Conservation (phyloP, 2,329 filamentous ascomycete genomes). For the Colletotrichum sp. region DNA sequence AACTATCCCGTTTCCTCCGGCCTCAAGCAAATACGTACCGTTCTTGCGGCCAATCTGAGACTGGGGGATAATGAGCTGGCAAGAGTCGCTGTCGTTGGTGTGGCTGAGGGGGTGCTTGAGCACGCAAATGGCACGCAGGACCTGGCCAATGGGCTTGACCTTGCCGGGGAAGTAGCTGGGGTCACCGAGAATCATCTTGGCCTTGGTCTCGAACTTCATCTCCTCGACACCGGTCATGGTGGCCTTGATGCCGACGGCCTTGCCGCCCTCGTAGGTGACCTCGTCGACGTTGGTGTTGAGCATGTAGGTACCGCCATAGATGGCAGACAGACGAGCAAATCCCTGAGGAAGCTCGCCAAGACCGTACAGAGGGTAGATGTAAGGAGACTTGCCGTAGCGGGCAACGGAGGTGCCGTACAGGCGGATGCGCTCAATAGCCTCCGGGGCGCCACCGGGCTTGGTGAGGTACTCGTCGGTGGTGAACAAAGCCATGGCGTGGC, state of each 20-base stretch:
- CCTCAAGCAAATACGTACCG: conserved; percentile 58
- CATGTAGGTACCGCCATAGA: conserved; percentile 99
- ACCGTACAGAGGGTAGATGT: conserved; percentile 99
- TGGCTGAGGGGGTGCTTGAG: conserved; percentile 92
- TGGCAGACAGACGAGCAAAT: conserved; percentile 95
- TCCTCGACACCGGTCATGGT: conserved; percentile 92
- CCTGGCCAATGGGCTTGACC: conserved; percentile 84
- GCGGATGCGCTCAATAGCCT: conserved; percentile 89
- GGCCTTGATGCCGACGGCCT: conserved; percentile 95
- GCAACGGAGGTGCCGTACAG: conserved; percentile 98
- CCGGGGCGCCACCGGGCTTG: conserved; percentile 74
- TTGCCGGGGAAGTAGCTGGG: conserved; percentile 96
- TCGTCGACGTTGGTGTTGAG: conserved; percentile 95
- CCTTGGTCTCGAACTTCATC: conserved; percentile 96
- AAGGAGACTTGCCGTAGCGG: conserved; percentile 96
- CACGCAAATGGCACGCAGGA: conserved; percentile 97
- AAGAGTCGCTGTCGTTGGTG: conserved; percentile 87
- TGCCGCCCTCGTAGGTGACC: conserved; percentile 81
- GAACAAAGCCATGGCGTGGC: conserved; percentile 98
- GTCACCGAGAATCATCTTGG: conserved; percentile 94
- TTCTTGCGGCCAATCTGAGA: conserved; percentile 97
- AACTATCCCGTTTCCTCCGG: not conserved
- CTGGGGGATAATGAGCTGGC: conserved; percentile 97
- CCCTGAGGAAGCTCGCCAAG: conserved; percentile 97
- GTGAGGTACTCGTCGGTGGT: conserved; percentile 87